Percentiles rank a stretch among this genome's conserved stretches.
Evolutionary conservation across 73 alveolate genomes (phyloP).

Genomic region (Stentor roeselii): DNA sequence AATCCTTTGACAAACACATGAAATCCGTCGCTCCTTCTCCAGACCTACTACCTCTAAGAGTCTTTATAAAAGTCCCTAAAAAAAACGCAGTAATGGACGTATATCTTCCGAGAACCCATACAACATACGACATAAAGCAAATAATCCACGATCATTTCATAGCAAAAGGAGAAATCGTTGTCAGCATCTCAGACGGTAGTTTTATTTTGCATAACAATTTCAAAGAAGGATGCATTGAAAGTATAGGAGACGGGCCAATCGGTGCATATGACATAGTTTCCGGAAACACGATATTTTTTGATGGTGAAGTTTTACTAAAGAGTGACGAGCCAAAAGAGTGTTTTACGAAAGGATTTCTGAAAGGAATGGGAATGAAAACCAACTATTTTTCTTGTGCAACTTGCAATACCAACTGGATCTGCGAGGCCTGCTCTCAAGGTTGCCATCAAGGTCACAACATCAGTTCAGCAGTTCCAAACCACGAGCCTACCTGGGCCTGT

Average conservation of each 20-base stretch:
- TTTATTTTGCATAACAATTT: not conserved
- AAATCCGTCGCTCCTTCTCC: conserved; percentile 24
- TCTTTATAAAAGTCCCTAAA: conserved; percentile 17
- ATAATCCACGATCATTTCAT: not conserved
- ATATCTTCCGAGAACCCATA: conserved; percentile 11
- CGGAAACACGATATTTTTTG: conserved; percentile 2
- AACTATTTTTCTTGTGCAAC: conserved; percentile 8
- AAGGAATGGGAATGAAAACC: conserved; percentile 22
- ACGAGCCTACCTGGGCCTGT: conserved; percentile 33
- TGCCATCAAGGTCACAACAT: conserved; percentile 26
- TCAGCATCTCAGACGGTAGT: not conserved
- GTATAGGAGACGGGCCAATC: not conserved
- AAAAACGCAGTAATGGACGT: not conserved
- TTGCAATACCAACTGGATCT: conserved; percentile 24
- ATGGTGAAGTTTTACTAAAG: conserved; percentile 13
- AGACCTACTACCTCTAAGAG: conserved; percentile 8
- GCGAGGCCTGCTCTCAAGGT: conserved; percentile 16
- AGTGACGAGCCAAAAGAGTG: conserved; percentile 26
- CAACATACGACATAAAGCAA: conserved; percentile 9
- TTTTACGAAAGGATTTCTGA: not conserved
- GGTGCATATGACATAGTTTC: not conserved
- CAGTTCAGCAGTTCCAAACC: not conserved
- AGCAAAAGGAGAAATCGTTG: conserved; percentile 6
- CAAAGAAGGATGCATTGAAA: not conserved
- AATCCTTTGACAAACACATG: conserved; percentile 27